Conservation (phyloP, 495 filamentous ascomycete species). For the Evernia prunastri region DNA sequence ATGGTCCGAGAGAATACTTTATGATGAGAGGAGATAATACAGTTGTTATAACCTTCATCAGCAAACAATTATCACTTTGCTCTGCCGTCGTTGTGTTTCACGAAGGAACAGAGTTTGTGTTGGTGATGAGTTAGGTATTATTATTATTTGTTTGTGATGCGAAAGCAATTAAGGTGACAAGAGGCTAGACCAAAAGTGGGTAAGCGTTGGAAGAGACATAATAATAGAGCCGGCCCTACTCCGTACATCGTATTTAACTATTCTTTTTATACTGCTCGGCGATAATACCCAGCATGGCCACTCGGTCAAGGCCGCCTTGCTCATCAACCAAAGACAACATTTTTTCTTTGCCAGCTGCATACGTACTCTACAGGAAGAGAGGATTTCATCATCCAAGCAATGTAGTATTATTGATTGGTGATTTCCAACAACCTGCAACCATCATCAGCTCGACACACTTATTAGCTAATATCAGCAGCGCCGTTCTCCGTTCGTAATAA, state of each 20-base stretch:
- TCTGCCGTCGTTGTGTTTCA: background rate
- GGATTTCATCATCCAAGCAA: background rate
- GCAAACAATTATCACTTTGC: no score
- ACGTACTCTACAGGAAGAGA: background rate
- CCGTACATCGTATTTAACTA: background rate
- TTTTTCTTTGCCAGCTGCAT: background rate
- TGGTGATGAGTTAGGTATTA: background rate
- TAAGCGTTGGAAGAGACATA: no score
- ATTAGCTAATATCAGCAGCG: no score
- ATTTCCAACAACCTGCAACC: no score
- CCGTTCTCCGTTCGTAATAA: background rate
- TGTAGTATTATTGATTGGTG: no score
- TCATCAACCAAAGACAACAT: background rate
- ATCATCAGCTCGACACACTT: no score
- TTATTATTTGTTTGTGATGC: background rate
- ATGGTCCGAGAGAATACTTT: background rate
- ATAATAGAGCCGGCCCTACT: no score
- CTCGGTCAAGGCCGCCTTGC: background rate
- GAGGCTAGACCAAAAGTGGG: background rate
- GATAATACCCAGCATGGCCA: background rate
- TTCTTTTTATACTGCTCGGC: background rate
- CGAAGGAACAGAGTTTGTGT: background rate
- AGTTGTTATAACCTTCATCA: no score
- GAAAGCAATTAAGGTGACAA: background rate
- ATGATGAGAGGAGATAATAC: background rate